Conservation (phyloP, 331 rosid genomes). For the Acacia concinna region DNA sequence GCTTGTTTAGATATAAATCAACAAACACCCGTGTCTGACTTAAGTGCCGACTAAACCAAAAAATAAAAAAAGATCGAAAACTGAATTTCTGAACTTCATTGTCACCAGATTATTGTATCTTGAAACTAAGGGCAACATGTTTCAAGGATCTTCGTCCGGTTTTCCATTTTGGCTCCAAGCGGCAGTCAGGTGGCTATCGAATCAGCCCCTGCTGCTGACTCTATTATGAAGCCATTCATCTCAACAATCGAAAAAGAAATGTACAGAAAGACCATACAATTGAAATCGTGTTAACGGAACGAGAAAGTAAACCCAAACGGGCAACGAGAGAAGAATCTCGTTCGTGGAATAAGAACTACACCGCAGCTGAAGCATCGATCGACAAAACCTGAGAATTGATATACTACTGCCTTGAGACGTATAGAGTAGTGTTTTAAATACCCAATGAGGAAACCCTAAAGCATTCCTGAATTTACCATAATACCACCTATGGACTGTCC, state of each 20-base stretch:
- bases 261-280: background rate
- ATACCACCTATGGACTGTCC: background rate
- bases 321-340: background rate
- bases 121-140: conserved; percentile 39
- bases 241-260: background rate
- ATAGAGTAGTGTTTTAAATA: background rate
- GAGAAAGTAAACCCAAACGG: background rate
- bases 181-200: conserved; percentile 60
- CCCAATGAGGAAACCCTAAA: background rate
- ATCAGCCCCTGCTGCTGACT: conserved; percentile 72
- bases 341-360: background rate
- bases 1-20: conserved; percentile 35
- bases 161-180: conserved; percentile 63
- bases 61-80: background rate
- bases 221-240: conserved; percentile 46
- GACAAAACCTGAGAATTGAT: background rate
- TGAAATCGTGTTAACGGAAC: background rate
- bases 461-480: background rate
- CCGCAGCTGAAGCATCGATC: background rate
- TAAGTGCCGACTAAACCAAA: background rate
- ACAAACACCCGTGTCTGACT: conserved; percentile 62
- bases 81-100: background rate
- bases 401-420: background rate
- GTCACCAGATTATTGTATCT: conserved; percentile 52
- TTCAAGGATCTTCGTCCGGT: conserved; percentile 73